phyloP scores from a whole-genome alignment of 1,284 basidiomycete species.

The Golubevia sp. region DNA sequence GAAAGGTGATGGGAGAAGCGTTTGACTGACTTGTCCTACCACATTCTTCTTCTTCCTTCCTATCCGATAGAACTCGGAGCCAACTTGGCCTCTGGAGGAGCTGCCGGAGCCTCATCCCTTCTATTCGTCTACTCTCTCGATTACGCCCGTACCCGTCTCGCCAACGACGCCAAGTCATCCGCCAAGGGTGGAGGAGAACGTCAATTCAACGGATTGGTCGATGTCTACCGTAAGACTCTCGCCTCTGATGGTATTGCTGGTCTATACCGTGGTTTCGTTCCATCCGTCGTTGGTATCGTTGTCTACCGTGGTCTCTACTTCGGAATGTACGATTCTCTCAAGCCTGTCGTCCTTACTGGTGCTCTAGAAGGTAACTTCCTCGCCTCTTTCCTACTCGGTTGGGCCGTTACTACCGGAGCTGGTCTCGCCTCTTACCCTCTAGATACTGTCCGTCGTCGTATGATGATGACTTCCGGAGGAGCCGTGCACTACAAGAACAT shows the following conservation, averaged over 20 bases:
- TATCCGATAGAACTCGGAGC: conserved; percentile 34
- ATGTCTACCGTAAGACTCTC: conserved; percentile 62
- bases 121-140: conserved; percentile 62
- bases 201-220: conserved; percentile 62
- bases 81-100: conserved; percentile 62
- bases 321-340: conserved; percentile 62
- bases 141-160: conserved; percentile 63
- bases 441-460: conserved; percentile 61
- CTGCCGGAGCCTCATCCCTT: conserved; percentile 61
- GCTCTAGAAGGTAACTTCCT: conserved; percentile 58
- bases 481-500: conserved; percentile 64
- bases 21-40: not conserved
- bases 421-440: conserved; percentile 62
- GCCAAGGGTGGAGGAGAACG: conserved; percentile 61
- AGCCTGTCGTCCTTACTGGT: conserved; percentile 60
- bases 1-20: not conserved
- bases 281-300: conserved; percentile 61
- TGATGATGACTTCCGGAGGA: conserved; percentile 62
- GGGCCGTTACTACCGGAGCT: conserved; percentile 61
- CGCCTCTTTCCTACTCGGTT: conserved; percentile 60
- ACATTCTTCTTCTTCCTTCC: too few species aligned
- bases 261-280: conserved; percentile 62
- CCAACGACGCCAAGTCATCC: conserved; percentile 59
- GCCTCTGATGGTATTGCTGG: conserved; percentile 59
- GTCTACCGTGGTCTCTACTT: conserved; percentile 63